Base-by-base conservation (phyloP, 495 filamentous ascomycete genomes). In the Hypoxylon lenormandii region DNA sequence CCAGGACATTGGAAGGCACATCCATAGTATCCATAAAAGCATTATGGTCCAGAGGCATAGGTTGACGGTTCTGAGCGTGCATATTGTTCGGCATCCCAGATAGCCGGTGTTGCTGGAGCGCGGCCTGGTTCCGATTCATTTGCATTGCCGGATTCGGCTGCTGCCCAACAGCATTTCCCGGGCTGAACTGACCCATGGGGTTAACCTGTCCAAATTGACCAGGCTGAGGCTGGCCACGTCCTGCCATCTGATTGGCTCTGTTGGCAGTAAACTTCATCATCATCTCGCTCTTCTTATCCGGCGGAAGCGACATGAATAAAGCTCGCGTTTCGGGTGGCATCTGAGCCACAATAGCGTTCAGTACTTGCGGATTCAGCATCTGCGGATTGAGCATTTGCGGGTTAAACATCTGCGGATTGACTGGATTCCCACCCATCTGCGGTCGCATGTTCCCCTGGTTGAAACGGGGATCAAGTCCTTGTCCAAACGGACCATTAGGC, bases 231-330 rank as follows among this genome's bases (percentile, higher is more conserved):
- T 79, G 79, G 19, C 64, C 66, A 26, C 73, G 75, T 30, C 70
- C 66, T 21, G 73, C 38, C 26, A 66, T 64, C 47, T 74, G 69
- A 5, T 23, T 69, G 19, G 65, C 60, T n/a, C 64, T 47, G 11
- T 58, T 60, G 48, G 62, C 56, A 6, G 46, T 65, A 26, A 77
- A 84, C 60, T 74, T 82, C 21, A 57, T 45, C 11, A 85, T 57
- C 53, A 83, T 61, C 33, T 83, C 82, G 13, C 75, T 71, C 10
- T 79, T 57, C 72, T 81, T 82, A 1, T 81, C 79, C 12, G 74
- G 77, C 4, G 80, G 76, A 13, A 82, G 40, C 10, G 4, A 36
- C 30, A 64, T 63, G 21, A 83, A 54, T 4, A 65, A 46, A 21
- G 69, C 66, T 12, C 77, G 75, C 13, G 69, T 64, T 2, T 82